Evolutionary conservation across 1,139 yeast species (phyloP).

Genomic region (Protomyces macrosporus): DNA sequence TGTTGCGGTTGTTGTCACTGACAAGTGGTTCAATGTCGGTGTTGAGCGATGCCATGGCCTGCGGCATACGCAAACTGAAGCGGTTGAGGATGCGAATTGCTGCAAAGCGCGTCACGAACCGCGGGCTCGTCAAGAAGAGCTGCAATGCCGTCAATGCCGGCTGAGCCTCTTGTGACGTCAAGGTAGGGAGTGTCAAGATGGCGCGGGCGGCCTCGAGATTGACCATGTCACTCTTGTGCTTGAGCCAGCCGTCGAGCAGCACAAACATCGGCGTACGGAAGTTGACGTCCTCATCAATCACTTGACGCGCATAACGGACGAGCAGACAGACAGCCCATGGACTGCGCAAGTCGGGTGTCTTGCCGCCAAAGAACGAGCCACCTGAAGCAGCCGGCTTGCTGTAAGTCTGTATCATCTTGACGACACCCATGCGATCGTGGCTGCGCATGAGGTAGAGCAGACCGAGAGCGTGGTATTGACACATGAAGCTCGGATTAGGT

Average conservation of each 20-base stretch:
- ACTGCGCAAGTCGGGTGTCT: slow-evolving; percentile 38
- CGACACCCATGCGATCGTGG: slow-evolving; percentile 89
- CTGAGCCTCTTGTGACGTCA: slow-evolving; percentile 58
- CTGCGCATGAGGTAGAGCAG: slow-evolving; percentile 79
- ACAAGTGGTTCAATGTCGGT: slow-evolving; percentile 79
- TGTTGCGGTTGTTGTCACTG: slow-evolving; percentile 80
- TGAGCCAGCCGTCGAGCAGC: slow-evolving; percentile 62
- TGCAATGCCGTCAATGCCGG: slow-evolving; percentile 66
- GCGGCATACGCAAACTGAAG: slow-evolving; percentile 77
- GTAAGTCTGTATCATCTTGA: slow-evolving; percentile 81
- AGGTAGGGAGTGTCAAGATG: slow-evolving; percentile 57
- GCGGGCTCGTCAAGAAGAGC: slow-evolving; percentile 74
- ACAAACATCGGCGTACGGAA: slow-evolving; percentile 49
- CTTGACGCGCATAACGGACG: slow-evolving; percentile 71
- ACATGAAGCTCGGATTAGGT: slow-evolving; percentile 52
- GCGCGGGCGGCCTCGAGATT: slow-evolving; percentile 90
- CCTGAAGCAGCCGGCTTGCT: slow-evolving; percentile 13
- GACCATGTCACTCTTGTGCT: slow-evolving; percentile 83
- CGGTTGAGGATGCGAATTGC: slow-evolving; percentile 86
- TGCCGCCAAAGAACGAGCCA: slow-evolving; percentile 17
- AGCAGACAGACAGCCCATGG: slow-evolving; percentile 73
- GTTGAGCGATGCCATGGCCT: slow-evolving; percentile 67
- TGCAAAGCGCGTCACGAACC: slow-evolving; percentile 84
- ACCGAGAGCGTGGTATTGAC: slow-evolving; percentile 95
- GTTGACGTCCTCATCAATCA: slow-evolving; percentile 52